A percentile compares a stretch with the other conserved stretches of the same genome.
phyloP scores from a whole-genome alignment of 139 green algal genomes.

The Micractinium conductrix region DNA sequence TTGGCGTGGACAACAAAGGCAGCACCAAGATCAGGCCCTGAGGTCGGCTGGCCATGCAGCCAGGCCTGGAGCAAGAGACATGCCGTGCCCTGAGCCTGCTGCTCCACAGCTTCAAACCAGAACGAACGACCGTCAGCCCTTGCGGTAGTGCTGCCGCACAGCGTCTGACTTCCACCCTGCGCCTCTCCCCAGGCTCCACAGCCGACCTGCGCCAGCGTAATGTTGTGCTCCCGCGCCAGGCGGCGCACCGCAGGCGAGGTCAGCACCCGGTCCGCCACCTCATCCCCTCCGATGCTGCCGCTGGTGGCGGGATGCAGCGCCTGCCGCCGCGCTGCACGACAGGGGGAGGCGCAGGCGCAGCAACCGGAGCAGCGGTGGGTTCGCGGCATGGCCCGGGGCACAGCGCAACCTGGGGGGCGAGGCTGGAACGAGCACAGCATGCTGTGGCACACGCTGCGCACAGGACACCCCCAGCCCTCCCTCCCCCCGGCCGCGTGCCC shows the following conservation, averaged over 20 bases:
- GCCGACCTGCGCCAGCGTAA: conserved; percentile 40
- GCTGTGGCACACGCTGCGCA: too few relatives aligned
- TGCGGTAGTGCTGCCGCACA: too few relatives aligned
- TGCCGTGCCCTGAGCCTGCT: too few relatives aligned
- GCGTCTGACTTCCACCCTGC: too few relatives aligned
- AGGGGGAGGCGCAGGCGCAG: not conserved
- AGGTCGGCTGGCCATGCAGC: too few relatives aligned
- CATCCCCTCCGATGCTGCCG: conserved; percentile 18
- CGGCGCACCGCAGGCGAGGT: conserved; percentile 74
- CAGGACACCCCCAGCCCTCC: not conserved
- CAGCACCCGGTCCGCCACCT: conserved; percentile 46
- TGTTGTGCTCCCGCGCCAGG: conserved; percentile 73
- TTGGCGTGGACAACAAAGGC: not conserved
- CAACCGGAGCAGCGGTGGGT: too few relatives aligned
- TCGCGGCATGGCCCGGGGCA: not conserved
- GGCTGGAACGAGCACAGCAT: too few relatives aligned
- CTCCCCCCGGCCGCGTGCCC: not conserved
- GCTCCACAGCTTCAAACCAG: too few relatives aligned
- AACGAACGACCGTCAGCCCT: too few relatives aligned
- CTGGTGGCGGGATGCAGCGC: conserved; percentile 4
- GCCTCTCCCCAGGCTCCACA: too few relatives aligned
- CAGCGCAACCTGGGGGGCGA: too few relatives aligned
- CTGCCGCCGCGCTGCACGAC: not conserved
- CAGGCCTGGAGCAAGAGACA: too few relatives aligned
- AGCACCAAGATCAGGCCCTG: not conserved